Evolutionary conservation across 2,329 filamentous ascomycete species (phyloP).

Genomic region (Fusarium sulawesiense): DNA sequence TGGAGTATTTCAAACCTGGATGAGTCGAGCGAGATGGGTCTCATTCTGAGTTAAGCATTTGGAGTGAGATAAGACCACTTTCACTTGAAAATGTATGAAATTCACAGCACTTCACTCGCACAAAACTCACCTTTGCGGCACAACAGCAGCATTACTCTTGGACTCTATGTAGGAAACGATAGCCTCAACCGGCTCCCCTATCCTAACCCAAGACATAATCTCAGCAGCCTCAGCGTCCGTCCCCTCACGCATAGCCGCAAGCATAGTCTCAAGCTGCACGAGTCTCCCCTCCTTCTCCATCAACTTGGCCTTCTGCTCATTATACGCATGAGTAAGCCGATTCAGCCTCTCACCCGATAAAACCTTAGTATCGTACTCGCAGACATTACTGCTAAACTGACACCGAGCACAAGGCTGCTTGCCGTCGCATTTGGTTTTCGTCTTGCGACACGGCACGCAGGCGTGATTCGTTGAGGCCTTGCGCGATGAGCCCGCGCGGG

Average conservation of each 20-base stretch:
- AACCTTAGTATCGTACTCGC: slow-evolving; percentile 16
- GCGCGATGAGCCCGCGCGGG: background rate
- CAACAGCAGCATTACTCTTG: slow-evolving; percentile 1
- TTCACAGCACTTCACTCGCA: background rate
- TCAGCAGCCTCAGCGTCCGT: slow-evolving; percentile 22
- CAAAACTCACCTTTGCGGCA: slow-evolving; percentile 8
- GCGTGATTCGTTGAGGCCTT: slow-evolving; percentile 18
- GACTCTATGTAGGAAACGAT: slow-evolving; percentile 24
- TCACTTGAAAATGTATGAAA: background rate
- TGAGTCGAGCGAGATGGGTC: background rate
- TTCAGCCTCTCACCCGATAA: slow-evolving; percentile 26
- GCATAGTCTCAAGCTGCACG: slow-evolving; percentile 20
- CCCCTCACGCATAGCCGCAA: slow-evolving; percentile 14
- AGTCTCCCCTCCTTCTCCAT: slow-evolving; percentile 15
- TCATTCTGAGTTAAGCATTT: background rate
- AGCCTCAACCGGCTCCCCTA: slow-evolving; percentile 17
- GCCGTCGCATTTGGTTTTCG: slow-evolving; percentile 28
- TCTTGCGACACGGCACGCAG: slow-evolving; percentile 18
- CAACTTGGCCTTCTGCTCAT: slow-evolving; percentile 25
- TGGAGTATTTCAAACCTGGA: no score
- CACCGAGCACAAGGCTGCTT: slow-evolving; percentile 10
- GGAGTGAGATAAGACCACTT: background rate
- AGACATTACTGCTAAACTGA: background rate
- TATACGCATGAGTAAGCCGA: slow-evolving; percentile 5
- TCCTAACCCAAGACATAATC: slow-evolving; percentile 24